These are phyloP conservation scores for Aureobasidium pullulans DNA, from an alignment of 2,329 filamentous ascomycete species.

Conservation along the genomic window DNA sequence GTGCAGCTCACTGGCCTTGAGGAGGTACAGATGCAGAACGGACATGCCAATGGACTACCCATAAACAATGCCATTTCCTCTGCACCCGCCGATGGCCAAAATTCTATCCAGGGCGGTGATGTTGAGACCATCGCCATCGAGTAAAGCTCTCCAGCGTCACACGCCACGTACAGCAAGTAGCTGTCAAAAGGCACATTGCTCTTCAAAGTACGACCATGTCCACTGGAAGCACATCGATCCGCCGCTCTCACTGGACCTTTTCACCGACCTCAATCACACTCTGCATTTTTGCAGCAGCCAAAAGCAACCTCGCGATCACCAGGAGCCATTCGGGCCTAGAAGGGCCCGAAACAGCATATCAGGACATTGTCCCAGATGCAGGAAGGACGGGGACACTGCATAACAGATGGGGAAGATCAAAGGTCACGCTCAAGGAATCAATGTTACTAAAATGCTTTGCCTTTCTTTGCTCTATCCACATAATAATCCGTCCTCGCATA, in stretches of 20 bases:
- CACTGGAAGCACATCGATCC: too few species aligned
- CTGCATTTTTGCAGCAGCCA: too few species aligned
- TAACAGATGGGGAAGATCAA: too few species aligned
- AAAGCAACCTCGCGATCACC: too few species aligned
- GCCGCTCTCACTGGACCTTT: too few species aligned
- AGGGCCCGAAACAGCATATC: too few species aligned
- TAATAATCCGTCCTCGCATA: neutral
- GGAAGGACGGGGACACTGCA: too few species aligned
- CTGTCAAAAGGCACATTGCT: neutral
- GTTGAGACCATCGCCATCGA: neutral
- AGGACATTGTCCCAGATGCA: too few species aligned
- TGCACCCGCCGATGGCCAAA: neutral
- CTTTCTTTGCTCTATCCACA: neutral
- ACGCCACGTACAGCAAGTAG: neutral
- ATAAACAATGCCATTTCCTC: neutral
- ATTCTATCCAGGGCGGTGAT: neutral
- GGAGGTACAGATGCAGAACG: conserved; percentile 3
- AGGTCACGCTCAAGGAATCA: neutral
- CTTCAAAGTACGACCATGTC: too few species aligned
- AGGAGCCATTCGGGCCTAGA: too few species aligned
- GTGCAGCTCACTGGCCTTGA: conserved; percentile 2
- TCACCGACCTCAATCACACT: too few species aligned
- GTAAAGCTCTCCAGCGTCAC: neutral
- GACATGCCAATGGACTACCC: neutral
- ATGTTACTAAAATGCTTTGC: neutral